Conservation (phyloP, 176 grass and related monocot species). For the Eleusine coracana region DNA sequence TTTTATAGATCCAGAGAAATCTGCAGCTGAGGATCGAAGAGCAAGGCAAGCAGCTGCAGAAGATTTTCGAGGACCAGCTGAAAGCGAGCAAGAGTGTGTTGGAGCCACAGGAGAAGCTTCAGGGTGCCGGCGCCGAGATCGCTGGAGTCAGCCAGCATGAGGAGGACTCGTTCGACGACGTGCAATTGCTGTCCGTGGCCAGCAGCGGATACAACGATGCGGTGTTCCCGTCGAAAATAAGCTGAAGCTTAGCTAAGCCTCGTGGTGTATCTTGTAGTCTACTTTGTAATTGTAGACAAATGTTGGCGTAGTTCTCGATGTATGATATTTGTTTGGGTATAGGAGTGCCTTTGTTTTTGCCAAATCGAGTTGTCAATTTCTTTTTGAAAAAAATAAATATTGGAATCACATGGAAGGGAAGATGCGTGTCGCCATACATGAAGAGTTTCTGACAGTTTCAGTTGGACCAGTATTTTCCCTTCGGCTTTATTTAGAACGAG, state of each 20-base stretch:
- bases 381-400: neutral
- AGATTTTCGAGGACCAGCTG: conserved; percentile 85
- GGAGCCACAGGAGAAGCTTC: conserved; percentile 34
- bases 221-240: conserved; percentile 57
- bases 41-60: conserved; percentile 73
- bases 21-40: conserved; percentile 85
- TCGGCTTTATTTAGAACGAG: no score
- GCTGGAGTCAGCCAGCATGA: neutral
- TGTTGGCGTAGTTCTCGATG: neutral
- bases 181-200: conserved; percentile 38
- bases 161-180: conserved; percentile 36
- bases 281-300: conserved; percentile 29
- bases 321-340: neutral
- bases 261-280: neutral
- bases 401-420: neutral
- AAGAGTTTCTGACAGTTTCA: no score
- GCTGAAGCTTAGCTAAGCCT: conserved; percentile 44
- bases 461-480: no score
- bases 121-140: neutral
- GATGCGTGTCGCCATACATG: neutral
- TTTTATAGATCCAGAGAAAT: conserved; percentile 64
- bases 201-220: conserved; percentile 15
- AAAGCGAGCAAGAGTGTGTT: conserved; percentile 51
- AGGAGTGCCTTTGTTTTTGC: neutral
- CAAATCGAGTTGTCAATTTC: neutral